Evolutionary conservation across 192 early-diverging fungal genomes (phyloP).

Genomic region (Spinellus fusiger): DNA sequence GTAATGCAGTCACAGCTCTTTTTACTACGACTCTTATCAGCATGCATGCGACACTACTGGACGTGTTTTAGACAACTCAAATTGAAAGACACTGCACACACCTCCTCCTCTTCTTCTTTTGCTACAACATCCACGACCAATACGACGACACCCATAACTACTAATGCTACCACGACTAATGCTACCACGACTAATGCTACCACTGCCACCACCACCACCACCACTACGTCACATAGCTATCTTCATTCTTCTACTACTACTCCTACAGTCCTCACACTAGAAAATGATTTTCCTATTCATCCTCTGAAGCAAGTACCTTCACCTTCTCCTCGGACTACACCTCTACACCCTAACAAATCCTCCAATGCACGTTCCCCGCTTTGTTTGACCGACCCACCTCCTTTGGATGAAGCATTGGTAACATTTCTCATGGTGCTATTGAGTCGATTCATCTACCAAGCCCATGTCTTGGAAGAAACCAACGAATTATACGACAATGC

Average conservation of each 20-base stretch:
- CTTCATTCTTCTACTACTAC: too few relatives aligned
- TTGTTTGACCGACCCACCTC: constrained; percentile 52
- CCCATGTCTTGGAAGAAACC: constrained; percentile 17
- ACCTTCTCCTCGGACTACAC: too few relatives aligned
- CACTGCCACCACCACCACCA: too few relatives aligned
- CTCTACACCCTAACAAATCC: not conserved
- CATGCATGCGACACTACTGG: constrained; percentile 71
- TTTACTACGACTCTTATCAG: constrained; percentile 69
- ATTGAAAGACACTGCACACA: not conserved
- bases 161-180: too few relatives aligned
- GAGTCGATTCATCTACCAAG: constrained; percentile 14
- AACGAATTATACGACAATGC: not conserved
- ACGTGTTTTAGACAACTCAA: constrained; percentile 4
- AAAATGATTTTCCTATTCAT: too few relatives aligned
- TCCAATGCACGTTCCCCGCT: not conserved
- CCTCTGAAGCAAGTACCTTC: too few relatives aligned
- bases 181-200: too few relatives aligned
- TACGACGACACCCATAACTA: too few relatives aligned
- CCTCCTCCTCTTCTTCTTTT: not conserved
- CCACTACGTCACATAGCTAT: too few relatives aligned
- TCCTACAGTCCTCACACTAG: too few relatives aligned
- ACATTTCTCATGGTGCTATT: constrained; percentile 13
- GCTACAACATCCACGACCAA: not conserved
- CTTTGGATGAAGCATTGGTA: constrained; percentile 58
- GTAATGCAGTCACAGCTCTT: constrained; percentile 77